Base-by-base conservation (phyloP, 371 early-diverging fungal species). In the Nematocida sp. region DNA sequence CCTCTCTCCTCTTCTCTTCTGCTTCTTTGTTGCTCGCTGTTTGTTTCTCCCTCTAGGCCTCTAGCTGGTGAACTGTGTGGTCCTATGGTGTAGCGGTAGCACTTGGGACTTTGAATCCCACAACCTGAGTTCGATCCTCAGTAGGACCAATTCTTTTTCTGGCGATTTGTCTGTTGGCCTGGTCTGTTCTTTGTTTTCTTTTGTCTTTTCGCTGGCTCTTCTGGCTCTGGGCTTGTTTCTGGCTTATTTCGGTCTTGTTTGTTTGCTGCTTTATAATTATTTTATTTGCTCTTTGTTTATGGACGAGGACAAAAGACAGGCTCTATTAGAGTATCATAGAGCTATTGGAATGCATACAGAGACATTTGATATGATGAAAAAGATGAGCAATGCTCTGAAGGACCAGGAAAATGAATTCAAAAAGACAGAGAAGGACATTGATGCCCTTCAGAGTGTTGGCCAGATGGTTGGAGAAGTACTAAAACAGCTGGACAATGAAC, bases 401-500 rank as follows among this genome's bases (percentile, higher is more conserved):
- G 76, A 83, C 87, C 31, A 86, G 90, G 53, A 93, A 89, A 78
- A 89, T 87, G 76, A 89, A 89, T 95, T 86, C 81, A 87, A 91
- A 76, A 95, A 95, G 80, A 89, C 93, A 3, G 99, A 98, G 82
- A 90, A 92, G 67, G 96, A 96, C 81, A 88, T 97, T 65, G 94
- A 95, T 81, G 93, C 96, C 0, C 80, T 98, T 52, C 96, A 96
- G 84, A 90, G 91, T 79, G 94, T 97, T 31, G 99, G 99, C 4
- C 97, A 96, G 82, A 95, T 95, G 65, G 91, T 98, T 78, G 99
- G 95, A 51, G 97, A 97, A 82, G 93, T 98, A 15, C 84, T 98
- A 63, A 96, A 95, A 82, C 92, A 94, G 82, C 84, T 96, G 78
- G 92, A 91, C 81, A 92, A 91, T 58, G 97, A 96, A 63, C 87